These are phyloP conservation scores for Metarhizium robertsii DNA, from an alignment of 2,329 filamentous ascomycete genomes.

Conservation along the genomic window DNA sequence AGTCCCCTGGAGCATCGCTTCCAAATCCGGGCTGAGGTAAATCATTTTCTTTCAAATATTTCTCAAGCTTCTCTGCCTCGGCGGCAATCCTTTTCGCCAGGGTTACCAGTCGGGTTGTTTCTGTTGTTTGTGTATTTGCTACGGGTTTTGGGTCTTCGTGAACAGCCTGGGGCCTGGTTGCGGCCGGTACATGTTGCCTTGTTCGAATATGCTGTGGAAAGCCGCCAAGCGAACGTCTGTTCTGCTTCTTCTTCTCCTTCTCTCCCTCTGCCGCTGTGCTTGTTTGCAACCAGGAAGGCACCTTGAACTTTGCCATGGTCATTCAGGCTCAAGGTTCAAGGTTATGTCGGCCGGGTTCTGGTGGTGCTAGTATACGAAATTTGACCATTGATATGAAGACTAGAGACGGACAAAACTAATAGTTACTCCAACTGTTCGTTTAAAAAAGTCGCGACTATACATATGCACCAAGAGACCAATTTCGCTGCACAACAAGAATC, in stretches of 20 bases:
- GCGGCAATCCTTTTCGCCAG: slow-evolving; percentile 37
- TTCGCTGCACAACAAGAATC: neutral
- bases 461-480: neutral
- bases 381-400: neutral
- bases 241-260: slow-evolving; percentile 22
- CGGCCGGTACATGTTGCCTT: slow-evolving; percentile 10
- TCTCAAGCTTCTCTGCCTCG: slow-evolving; percentile 41
- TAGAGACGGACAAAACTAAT: neutral
- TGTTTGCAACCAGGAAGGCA: slow-evolving; percentile 25
- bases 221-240: slow-evolving; percentile 22
- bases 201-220: slow-evolving; percentile 15
- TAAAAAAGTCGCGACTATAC: neutral
- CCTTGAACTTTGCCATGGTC: slow-evolving; percentile 24
- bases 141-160: neutral
- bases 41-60: slow-evolving; percentile 33
- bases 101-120: slow-evolving; percentile 29
- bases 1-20: slow-evolving; percentile 32
- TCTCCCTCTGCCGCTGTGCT: slow-evolving; percentile 14
- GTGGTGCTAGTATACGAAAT: neutral
- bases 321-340: neutral
- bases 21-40: slow-evolving; percentile 35
- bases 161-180: slow-evolving; percentile 1
- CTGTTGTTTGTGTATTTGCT: slow-evolving; percentile 17
- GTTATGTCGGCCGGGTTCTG: neutral
- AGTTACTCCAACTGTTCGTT: neutral